Evolutionary conservation across 768 basidiomycete species (phyloP), one percentile per base, ranked within the genome.

Genomic region (Pulveroboletus sp.): DNA sequence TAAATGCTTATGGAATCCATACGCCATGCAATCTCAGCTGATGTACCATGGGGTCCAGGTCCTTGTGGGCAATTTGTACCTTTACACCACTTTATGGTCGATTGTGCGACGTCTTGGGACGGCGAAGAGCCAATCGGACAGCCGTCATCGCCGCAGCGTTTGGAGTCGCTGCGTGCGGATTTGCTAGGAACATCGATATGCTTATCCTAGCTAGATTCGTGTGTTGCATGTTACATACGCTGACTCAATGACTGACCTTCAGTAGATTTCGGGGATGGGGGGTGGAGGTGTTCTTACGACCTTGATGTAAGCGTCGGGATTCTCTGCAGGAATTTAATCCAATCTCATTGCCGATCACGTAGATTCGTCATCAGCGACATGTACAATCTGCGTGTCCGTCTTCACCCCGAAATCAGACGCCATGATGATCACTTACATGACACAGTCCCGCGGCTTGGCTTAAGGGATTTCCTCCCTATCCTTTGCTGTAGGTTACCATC

Each of bases 81-180:
- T 90, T 90, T 57, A 89, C 86, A 2, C 89, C 87, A 0, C 72
- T 91, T 8, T 90, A 90, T 62, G 89, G 89, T 31, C 79, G 87
- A 17, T 69, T 91, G 16, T 86, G 81, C 61, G 81, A 87, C 64
- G 84, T 86, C 13, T 63, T 90, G 66, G 89, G 89, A 9, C 74
- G 89, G 19, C 73, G 78, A 54, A 78, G 78, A 30, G 88, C 87
- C 10, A 83, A 81, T 57, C 83, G 81, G 48, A 71, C 73, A 0
- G 88, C 86, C 4, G 69, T 89, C 2, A 50, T 79, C 9, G 81
- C 82, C 43, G 77, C 82, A 4, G 77, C 70, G 20, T 47, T 84
- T 2, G 88, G 89, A 5, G 82, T 85, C 0, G 60, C 82, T 8
- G 73, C 74, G 7, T 90, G 88, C 54, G 87, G 85, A 0, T 60